phyloP scores from a whole-genome alignment of 208 protist genomes.

The Naegleria lovaniensis region DNA sequence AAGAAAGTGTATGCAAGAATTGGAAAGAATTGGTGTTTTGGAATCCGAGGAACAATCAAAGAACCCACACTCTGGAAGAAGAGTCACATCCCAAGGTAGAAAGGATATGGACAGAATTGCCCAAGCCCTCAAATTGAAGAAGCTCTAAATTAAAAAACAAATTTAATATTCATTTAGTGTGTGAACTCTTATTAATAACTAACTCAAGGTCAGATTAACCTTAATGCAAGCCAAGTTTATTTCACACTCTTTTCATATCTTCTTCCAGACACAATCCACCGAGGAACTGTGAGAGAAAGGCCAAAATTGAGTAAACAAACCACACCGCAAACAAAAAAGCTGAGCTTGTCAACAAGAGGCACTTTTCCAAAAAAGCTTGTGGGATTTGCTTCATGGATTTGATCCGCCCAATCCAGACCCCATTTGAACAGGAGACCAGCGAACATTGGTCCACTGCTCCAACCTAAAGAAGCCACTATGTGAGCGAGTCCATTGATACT shows the following conservation, averaged over 20 bases:
- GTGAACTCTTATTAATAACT: too few relatives aligned
- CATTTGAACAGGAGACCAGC: background rate
- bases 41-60: background rate
- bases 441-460: background rate
- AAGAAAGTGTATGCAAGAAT: constrained; percentile 85
- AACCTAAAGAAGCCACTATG: background rate
- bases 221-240: background rate
- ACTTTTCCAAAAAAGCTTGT: background rate
- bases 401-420: background rate
- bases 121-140: background rate
- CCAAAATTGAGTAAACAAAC: background rate
- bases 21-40: constrained; percentile 81
- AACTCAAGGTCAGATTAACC: too few relatives aligned
- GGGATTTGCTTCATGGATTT: background rate
- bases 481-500: background rate
- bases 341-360: background rate
- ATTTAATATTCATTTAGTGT: too few relatives aligned
- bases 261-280: background rate
- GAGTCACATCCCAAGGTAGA: constrained; percentile 81
- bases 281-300: background rate
- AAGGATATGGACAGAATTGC: constrained; percentile 89
- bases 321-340: background rate
- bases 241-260: background rate
- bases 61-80: constrained; percentile 57
- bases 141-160: background rate